A percentile compares a stretch with the other conserved stretches of the same genome.
Conservation (phyloP, 805 yeast species). For the Yarrowia osloensis region DNA sequence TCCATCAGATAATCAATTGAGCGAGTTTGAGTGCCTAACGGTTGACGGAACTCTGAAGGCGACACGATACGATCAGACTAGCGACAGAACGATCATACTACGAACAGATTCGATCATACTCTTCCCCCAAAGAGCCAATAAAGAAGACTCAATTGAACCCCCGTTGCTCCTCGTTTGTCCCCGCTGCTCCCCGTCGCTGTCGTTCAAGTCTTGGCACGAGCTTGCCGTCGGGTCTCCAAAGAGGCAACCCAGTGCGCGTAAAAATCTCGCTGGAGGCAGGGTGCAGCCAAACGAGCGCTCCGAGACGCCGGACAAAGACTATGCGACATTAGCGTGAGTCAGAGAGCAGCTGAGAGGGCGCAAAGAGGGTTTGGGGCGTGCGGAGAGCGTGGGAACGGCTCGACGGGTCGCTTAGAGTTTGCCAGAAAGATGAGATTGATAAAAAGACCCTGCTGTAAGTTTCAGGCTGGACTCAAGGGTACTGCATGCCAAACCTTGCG, state of each 20-base stretch:
- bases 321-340: background rate
- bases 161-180: too few species aligned
- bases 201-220: background rate
- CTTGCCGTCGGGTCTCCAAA: background rate
- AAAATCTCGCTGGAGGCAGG: background rate
- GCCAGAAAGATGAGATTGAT: background rate
- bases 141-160: too few species aligned
- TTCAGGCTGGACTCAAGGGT: background rate
- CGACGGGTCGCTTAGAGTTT: background rate
- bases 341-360: background rate
- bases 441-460: background rate
- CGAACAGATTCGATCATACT: too few species aligned
- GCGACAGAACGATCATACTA: too few species aligned
- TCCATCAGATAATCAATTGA: background rate
- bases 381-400: background rate
- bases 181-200: too few species aligned
- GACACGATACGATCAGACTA: too few species aligned
- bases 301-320: background rate
- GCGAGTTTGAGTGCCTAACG: background rate
- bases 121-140: too few species aligned
- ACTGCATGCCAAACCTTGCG: background rate
- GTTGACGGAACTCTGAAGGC: too few species aligned
- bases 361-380: background rate
- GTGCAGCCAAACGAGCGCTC: background rate
- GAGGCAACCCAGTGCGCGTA: background rate